Conservation (phyloP, 108 stramenopile species). For the Pseudonitzschia pungens region DNA sequence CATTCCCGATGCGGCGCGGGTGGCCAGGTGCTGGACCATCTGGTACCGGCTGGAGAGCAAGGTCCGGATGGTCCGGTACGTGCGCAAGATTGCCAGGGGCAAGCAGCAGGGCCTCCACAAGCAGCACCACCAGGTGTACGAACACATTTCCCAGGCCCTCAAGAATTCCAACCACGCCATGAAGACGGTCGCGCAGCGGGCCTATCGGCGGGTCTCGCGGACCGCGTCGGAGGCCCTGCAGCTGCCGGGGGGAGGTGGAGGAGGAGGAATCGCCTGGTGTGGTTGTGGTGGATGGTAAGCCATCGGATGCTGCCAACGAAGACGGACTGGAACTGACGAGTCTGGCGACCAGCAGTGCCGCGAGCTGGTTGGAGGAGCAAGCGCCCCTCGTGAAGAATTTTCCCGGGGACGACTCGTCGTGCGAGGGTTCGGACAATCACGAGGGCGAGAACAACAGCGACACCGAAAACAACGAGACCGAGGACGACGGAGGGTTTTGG, state of each 20-base stretch:
- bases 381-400: background rate
- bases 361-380: background rate
- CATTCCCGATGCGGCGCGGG: slow-evolving; percentile 60
- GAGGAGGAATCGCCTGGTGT: too few relatives aligned
- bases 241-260: too few relatives aligned
- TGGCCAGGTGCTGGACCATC: slow-evolving; percentile 72
- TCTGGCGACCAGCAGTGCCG: background rate
- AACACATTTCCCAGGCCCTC: background rate
- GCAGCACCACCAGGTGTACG: slow-evolving; percentile 2
- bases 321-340: background rate
- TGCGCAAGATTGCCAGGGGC: slow-evolving; percentile 33
- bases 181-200: background rate
- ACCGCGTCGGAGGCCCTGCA: background rate
- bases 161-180: slow-evolving; percentile 13
- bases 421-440: too few relatives aligned
- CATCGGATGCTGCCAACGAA: background rate
- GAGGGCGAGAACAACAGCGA: background rate
- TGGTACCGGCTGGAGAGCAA: slow-evolving; percentile 72
- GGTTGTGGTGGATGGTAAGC: too few relatives aligned
- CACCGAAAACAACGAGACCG: background rate
- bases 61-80: slow-evolving; percentile 67
- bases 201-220: background rate
- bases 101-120: too few relatives aligned
- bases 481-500: background rate
- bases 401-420: too few relatives aligned